Conservation (phyloP, 352 stramenopile genomes). For the Globisporangium middletonii region DNA sequence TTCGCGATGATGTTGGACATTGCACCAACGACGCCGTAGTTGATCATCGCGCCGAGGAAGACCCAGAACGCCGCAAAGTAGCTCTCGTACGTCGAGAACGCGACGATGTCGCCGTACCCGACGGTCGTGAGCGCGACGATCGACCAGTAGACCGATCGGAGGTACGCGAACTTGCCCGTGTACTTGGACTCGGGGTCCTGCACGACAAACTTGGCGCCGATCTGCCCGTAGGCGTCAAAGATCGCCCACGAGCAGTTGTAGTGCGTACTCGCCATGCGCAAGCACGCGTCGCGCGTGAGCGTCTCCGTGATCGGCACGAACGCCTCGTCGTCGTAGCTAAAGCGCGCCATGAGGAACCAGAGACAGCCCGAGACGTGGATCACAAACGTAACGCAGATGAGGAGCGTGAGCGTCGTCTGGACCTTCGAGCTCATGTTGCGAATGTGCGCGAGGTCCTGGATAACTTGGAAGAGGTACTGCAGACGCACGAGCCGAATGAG, state of each 20-base stretch:
- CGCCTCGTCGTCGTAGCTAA: constrained; percentile 31
- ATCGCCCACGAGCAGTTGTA: constrained; percentile 73
- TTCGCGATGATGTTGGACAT: constrained; percentile 82
- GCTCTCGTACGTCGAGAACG: constrained; percentile 64
- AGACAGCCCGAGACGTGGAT: constrained; percentile 60
- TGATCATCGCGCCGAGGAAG: constrained; percentile 66
- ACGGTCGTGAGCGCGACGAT: constrained; percentile 70
- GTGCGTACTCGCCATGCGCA: constrained; percentile 34
- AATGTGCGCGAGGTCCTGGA: constrained; percentile 52
- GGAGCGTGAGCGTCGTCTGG: constrained; percentile 43
- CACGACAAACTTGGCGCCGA: constrained; percentile 35
- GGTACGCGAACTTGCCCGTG: constrained; percentile 51
- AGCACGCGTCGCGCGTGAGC: constrained; percentile 37
- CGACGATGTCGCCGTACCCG: constrained; percentile 73
- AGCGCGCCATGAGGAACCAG: constrained; percentile 69
- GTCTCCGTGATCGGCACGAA: constrained; percentile 21
- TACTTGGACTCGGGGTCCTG: constrained; percentile 33
- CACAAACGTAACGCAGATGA: constrained; percentile 57
- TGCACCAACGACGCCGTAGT: constrained; percentile 67
- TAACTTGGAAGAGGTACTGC: constrained; percentile 37
- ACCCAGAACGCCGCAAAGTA: constrained; percentile 63
- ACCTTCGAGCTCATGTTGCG: constrained; percentile 54
- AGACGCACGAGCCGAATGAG: constrained; percentile 45
- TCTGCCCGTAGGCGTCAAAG: constrained; percentile 61
- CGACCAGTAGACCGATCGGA: constrained; percentile 69